Evolutionary conservation across 75 land plant genomes (phyloP).

Genomic region (Azolla pinnata): DNA sequence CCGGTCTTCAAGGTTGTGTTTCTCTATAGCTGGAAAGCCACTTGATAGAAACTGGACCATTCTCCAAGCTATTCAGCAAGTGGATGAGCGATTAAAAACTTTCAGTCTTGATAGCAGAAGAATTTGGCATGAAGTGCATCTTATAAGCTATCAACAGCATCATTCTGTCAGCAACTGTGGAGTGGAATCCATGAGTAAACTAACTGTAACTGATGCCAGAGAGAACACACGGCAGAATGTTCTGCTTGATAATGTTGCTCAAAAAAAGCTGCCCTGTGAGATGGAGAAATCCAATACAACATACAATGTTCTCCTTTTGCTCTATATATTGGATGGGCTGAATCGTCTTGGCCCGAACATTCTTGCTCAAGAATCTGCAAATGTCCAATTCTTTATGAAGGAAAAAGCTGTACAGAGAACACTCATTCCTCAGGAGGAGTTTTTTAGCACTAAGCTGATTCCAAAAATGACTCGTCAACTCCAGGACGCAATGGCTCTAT

Average conservation of each 20-base stretch:
- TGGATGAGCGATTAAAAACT: constrained; percentile 11
- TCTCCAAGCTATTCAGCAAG: constrained; percentile 43
- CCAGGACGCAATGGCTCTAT: constrained; percentile 19
- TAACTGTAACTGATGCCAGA: neutral
- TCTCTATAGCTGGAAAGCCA: constrained; percentile 41
- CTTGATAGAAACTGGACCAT: constrained; percentile 35
- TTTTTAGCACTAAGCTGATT: constrained; percentile 12
- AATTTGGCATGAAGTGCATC: constrained; percentile 49
- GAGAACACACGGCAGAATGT: constrained; percentile 25
- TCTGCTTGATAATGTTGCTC: constrained; percentile 36
- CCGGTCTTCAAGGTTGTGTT: constrained; percentile 21
- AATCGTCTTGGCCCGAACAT: constrained; percentile 46
- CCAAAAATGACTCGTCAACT: constrained; percentile 17
- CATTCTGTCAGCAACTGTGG: too few relatives aligned
- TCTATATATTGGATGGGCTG: constrained; percentile 58
- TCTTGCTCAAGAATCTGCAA: constrained; percentile 27
- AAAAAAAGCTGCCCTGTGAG: constrained; percentile 47
- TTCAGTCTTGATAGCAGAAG: constrained; percentile 18
- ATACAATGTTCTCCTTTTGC: constrained; percentile 53
- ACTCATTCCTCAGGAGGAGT: constrained; percentile 7
- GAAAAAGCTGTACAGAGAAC: neutral
- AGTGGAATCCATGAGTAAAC: too few relatives aligned
- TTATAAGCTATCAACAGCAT: constrained; percentile 34
- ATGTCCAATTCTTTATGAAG: constrained; percentile 6
- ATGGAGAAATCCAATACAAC: constrained; percentile 49